Percentiles rank a stretch among this genome's conserved stretches.
Evolutionary conservation across 2,329 filamentous ascomycete species (phyloP).

Genomic region (Sphaerulina vaccinii): DNA sequence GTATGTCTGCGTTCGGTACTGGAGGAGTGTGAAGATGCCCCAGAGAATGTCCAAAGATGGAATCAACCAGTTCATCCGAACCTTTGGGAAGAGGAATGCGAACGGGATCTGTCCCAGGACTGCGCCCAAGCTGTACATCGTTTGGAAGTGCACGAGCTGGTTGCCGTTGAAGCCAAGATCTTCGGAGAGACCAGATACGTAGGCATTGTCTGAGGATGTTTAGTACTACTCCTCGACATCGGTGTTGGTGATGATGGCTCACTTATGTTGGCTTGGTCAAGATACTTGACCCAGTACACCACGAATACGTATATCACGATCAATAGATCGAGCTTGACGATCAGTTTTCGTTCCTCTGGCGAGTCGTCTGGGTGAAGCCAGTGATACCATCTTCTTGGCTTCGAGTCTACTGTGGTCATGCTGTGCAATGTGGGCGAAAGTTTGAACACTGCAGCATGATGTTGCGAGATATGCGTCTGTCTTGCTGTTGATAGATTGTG

Average conservation of each 20-base stretch:
- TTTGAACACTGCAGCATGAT: too few relatives aligned
- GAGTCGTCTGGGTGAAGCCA: slow-evolving; percentile 54
- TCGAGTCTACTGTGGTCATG: neutral
- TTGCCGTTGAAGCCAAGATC: slow-evolving; percentile 21
- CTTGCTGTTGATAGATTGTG: neutral
- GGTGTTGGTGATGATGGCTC: too few relatives aligned
- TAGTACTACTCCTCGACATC: too few relatives aligned
- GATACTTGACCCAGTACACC: slow-evolving; percentile 57
- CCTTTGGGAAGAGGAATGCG: slow-evolving; percentile 11
- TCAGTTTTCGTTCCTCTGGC: slow-evolving; percentile 51
- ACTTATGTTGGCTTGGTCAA: slow-evolving; percentile 58
- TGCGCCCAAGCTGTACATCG: slow-evolving; percentile 19
- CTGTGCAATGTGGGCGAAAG: neutral
- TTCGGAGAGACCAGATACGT: slow-evolving; percentile 23
- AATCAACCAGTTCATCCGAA: slow-evolving; percentile 11
- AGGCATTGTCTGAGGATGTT: slow-evolving; percentile 48
- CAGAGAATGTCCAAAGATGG: slow-evolving; percentile 12
- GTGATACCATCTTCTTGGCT: slow-evolving; percentile 30
- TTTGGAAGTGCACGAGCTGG: slow-evolving; percentile 34
- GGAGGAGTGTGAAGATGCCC: slow-evolving; percentile 14
- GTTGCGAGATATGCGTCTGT: neutral
- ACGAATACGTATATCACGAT: slow-evolving; percentile 58
- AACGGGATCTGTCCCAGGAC: slow-evolving; percentile 10
- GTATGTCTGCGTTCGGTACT: slow-evolving; percentile 13
- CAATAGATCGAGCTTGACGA: slow-evolving; percentile 56